Evolutionary conservation across 148 eudicot species (phyloP), one percentile per base, ranked within the genome.

Genomic region (Camellia sinensis): DNA sequence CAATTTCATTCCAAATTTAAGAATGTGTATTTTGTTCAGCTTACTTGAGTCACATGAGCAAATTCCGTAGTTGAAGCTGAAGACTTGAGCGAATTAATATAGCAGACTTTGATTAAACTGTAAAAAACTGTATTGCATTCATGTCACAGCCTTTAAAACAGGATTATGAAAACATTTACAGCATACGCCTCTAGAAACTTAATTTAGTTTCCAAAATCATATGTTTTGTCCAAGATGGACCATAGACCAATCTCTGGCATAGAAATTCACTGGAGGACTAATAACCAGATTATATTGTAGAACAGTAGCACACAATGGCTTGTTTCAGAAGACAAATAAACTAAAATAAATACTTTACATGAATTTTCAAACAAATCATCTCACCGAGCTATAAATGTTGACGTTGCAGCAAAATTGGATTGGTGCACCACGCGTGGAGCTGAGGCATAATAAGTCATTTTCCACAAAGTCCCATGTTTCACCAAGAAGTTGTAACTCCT

Each of bases 401-500:
- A 92, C 56, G 97, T 91, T 19, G 99, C 99, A 62, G 97, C 99
- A 84, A 95, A 95, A 87, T 95, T 95, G 63, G 97, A 90, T 85
- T 94, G 97, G 84, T 95, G 99, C 65, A 95, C 84, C 50, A 93
- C 83, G 76, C 97, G 97, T 9, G 99, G 99, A 56, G 97, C 87
- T 78, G 97, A 80, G 43, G 91, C 99, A 84, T 95, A 92, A 76
- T 95, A 95, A 65, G 92, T 87, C 97, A 95, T 83, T 80, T 86
- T 92, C 99, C 99, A 95, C 13, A 95, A 82, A 74, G 97, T 82
- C 15, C 97, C 97, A 81, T 93, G 97, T 85, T 95, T 95, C 80
- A 95, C 99, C 80, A 96, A 89, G 79, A 96, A 93, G 88, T 89
- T 96, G 80, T 96, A 96, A 85, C 98, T 96, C 89, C 88, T 92